These are phyloP conservation scores for Cercis canadensis DNA, from an alignment of 306 rosid genomes.

Conservation along the genomic window DNA sequence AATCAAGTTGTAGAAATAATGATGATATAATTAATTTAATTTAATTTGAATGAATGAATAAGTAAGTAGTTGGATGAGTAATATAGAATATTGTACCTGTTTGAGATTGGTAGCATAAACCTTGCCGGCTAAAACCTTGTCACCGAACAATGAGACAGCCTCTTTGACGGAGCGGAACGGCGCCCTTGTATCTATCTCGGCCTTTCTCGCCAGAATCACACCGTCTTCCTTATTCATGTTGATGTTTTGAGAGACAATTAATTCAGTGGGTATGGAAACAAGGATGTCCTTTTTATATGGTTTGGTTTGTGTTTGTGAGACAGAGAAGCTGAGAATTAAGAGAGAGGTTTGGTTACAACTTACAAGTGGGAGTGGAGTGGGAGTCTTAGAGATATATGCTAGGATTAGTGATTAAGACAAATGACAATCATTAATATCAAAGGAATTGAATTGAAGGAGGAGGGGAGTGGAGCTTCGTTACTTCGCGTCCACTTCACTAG, in stretches of 20 bases:
- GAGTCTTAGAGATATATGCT: background rate
- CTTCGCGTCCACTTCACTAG: conserved; percentile 99
- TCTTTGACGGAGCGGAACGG: conserved; percentile 89
- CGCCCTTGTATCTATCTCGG: conserved; percentile 80
- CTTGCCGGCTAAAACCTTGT: conserved; percentile 75
- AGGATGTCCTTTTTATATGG: background rate
- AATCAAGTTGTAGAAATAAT: too few species aligned
- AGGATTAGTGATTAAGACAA: background rate
- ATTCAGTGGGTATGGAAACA: conserved; percentile 13
- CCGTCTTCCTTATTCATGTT: conserved; percentile 50
- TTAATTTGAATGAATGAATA: too few species aligned
- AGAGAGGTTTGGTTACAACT: conserved; percentile 14
- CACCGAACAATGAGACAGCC: conserved; percentile 86
- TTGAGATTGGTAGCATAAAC: conserved; percentile 65
- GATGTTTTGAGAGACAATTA: conserved; percentile 10
- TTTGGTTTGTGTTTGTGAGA: background rate
- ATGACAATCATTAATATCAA: conserved; percentile 11
- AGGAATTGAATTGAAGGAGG: too few species aligned
- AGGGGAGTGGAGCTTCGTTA: conserved; percentile 73
- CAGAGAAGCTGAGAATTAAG: conserved; percentile 15
- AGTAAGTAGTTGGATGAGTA: background rate
- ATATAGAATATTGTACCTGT: conserved; percentile 50
- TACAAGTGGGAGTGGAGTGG: conserved; percentile 2
- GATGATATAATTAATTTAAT: too few species aligned
- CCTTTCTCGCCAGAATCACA: conserved; percentile 50